phyloP scores from a whole-genome alignment of 352 stramenopile genomes.

The Thraustochytrium striatum region DNA sequence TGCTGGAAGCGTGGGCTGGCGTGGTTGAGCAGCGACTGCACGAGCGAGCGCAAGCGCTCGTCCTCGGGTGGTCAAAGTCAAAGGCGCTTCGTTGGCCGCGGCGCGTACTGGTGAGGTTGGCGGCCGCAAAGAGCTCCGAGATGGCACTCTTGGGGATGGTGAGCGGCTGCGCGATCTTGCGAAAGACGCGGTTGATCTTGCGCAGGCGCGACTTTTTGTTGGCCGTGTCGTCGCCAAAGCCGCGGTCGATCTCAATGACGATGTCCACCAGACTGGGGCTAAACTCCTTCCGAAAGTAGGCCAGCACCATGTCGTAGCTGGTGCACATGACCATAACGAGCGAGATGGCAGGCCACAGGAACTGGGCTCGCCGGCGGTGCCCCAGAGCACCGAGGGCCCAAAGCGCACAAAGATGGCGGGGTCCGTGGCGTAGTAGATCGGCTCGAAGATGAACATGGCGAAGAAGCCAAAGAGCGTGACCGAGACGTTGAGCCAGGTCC shows the following conservation, averaged over 20 bases:
- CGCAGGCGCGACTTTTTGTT: constrained; percentile 38
- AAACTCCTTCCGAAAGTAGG: constrained; percentile 32
- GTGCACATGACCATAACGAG: constrained; percentile 27
- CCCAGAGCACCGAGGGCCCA: constrained; percentile 21
- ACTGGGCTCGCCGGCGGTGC: neutral
- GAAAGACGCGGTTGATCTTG: constrained; percentile 15
- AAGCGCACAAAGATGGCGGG: constrained; percentile 21
- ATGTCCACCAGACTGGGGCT: constrained; percentile 30
- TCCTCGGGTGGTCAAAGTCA: constrained; percentile 40
- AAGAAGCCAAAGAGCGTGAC: constrained; percentile 41
- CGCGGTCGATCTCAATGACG: constrained; percentile 47
- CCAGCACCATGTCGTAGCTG: constrained; percentile 24
- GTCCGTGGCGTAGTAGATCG: constrained; percentile 37
- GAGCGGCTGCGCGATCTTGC: constrained; percentile 28
- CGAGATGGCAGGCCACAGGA: neutral
- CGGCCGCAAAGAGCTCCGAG: constrained; percentile 17
- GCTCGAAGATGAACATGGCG: constrained; percentile 46
- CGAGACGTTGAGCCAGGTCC: constrained; percentile 44
- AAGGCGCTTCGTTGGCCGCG: constrained; percentile 13
- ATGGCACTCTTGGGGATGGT: constrained; percentile 19
- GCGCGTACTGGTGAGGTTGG: constrained; percentile 21
- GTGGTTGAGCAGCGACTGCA: too few relatives aligned
- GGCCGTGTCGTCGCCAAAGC: neutral
- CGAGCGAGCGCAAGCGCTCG: neutral
- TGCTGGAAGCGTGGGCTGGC: too few relatives aligned